Evolutionary conservation across 805 yeast genomes (phyloP), one percentile per base, ranked within the genome.

Genomic region (Sungouiella thailandica): DNA sequence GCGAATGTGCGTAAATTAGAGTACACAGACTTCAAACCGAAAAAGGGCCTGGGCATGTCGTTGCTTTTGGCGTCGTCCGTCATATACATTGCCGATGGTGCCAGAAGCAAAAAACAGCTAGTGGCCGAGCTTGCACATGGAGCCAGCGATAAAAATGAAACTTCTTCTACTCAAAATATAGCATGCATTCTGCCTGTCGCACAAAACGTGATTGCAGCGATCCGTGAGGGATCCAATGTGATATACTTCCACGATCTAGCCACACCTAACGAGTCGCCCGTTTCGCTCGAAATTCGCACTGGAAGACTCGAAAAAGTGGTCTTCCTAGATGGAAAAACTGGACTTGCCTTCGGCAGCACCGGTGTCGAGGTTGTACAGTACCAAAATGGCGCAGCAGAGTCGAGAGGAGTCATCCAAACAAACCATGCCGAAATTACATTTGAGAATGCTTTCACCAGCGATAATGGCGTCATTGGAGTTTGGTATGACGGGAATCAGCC

Each of bases 171-270:
- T 17, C 26, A 24, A 10, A 10, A 24, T 23, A 25, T 26, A 9
- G 25, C 31, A 8, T 29, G 31, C 17, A 17, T 15, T 34, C 23
- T 16, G 22, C 34, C 28, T 34, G 26, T 29, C 20, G 10, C 26
- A 19, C 25, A 13, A n/a, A 15, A 7, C 26, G 11, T 18, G 6
- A 17, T 20, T 10, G 12, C 31, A 8, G 35, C 24, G 31, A 12
- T 37, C 7, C 22, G 22, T 33, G 95, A 58, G 9, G 98, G 97
- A 59, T 90, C 98, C 65, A 93, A 98, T 32, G 98, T 90, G 39
- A 97, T 90, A 69, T 93, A 93, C 73, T 98, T 88, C 72, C 98
- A 90, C 71, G 93, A 98, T 50, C 93, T 93, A 24, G 98, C 97
- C 57, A 89, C 90, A 14, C 99, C 99, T 57, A 97, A 19, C 7